A percentile compares a stretch with the other conserved stretches of the same genome.
These are phyloP conservation scores for Bothriochloa decipiens DNA, from an alignment of 176 grass and related monocot species.

Conservation along the genomic window DNA sequence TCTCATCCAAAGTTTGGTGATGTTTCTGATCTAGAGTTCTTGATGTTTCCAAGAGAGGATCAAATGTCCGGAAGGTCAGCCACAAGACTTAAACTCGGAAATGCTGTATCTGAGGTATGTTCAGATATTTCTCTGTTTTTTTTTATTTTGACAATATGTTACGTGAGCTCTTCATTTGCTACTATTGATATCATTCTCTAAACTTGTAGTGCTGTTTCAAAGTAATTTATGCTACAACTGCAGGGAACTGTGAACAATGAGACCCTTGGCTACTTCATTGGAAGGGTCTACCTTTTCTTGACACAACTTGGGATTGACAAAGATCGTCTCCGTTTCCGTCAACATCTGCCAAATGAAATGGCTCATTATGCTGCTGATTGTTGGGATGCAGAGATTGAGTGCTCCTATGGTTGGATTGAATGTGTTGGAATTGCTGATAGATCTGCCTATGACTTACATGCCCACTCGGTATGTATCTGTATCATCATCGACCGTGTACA, in stretches of 20 bases:
- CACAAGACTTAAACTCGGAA: constrained; percentile 47
- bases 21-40: constrained; percentile 72
- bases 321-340: constrained; percentile 81
- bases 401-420: constrained; percentile 97
- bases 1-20: constrained; percentile 91
- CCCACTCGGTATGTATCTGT: constrained; percentile 71
- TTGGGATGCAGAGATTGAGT: constrained; percentile 98
- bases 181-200: constrained; percentile 2
- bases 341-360: constrained; percentile 97
- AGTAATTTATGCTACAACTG: constrained; percentile 18
- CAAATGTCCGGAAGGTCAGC: constrained; percentile 69
- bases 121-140: constrained; percentile 15
- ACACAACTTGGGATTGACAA: constrained; percentile 87
- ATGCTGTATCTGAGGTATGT: constrained; percentile 74
- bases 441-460: constrained; percentile 82
- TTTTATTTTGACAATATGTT: constrained; percentile 4
- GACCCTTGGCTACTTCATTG: constrained; percentile 93
- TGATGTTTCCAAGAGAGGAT: constrained; percentile 88
- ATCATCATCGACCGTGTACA: background rate
- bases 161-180: constrained; percentile 13
- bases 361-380: constrained; percentile 98
- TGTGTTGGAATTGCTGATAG: constrained; percentile 99
- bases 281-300: constrained; percentile 90
- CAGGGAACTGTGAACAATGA: constrained; percentile 92
- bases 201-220: background rate